Evolutionary conservation across 163 green algal species (phyloP).

Genomic region (Prototheca wickerhamii): DNA sequence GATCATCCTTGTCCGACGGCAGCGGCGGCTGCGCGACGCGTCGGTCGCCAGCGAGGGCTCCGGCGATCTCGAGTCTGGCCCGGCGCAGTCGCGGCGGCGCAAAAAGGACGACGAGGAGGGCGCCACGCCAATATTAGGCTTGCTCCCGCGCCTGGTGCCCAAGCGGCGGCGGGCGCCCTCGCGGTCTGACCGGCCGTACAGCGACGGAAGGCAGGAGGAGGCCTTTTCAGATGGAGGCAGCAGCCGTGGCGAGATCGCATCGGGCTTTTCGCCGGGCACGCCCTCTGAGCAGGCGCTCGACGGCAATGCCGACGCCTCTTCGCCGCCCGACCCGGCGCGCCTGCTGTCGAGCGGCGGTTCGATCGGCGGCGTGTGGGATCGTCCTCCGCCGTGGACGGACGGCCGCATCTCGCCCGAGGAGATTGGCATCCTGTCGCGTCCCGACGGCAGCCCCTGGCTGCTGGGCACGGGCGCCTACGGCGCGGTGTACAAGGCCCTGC

Average conservation of each 20-base stretch:
- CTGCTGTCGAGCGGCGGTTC: not conserved
- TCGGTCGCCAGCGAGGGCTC: not conserved
- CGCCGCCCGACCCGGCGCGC: not conserved
- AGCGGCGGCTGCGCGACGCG: not conserved
- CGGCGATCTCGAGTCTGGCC: not conserved
- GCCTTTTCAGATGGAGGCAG: too few species aligned
- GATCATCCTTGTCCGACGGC: not conserved
- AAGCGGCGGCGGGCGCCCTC: too few species aligned
- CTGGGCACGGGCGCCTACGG: conserved; percentile 45
- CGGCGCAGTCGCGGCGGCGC: not conserved
- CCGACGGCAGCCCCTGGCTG: conserved; percentile 39
- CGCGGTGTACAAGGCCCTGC: conserved; percentile 37
- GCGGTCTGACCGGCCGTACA: too few species aligned
- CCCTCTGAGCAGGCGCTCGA: too few species aligned
- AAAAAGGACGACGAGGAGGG: too few species aligned
- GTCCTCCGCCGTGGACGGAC: conserved; percentile 2
- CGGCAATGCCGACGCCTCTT: not conserved
- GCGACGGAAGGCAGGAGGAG: too few species aligned
- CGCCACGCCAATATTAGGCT: too few species aligned
- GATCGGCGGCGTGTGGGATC: too few species aligned
- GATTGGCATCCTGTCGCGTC: conserved; percentile 26
- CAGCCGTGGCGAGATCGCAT: too few species aligned
- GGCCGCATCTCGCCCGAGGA: conserved; percentile 22
- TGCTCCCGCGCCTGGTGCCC: too few species aligned
- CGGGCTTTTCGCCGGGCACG: too few species aligned